Evolutionary conservation across 805 yeast genomes (phyloP), one percentile per base, ranked within the genome.

Genomic region (Metschnikowia continentalis): DNA sequence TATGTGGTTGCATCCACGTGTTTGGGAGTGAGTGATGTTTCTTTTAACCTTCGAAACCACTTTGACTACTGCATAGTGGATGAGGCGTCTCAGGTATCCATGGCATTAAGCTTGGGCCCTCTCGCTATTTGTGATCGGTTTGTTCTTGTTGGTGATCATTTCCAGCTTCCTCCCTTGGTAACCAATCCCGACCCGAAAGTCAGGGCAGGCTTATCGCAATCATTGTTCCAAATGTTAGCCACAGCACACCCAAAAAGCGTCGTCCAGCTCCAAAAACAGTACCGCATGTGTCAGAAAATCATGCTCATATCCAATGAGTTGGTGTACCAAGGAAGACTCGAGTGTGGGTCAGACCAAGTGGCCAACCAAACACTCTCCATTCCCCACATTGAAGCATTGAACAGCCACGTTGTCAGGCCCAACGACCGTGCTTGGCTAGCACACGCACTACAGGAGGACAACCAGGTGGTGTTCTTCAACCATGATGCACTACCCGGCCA

Each of bases 1-100:
- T 80, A 79, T 15, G 84, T 94, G 2, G 94, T 94, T 1, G 99
- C 97, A 0, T 79, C 90, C 1, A 94, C 99, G 0, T 88, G 96
- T 61, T 71, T 92, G 41, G 91, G 96, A 0, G 78, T 90, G 15
- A 76, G 70, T 35, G 89, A 85, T 61, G 74, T 83, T 62, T 66
- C 83, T 2, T 84, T 90, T 59, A 72, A 65, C 19, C 67, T 75
- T 48, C 69, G 78, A 60, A 73, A 60, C 33, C 75, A 71, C 14
- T 94, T 94, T 67, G 99, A 94, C 61, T 92, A 88, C 63, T 95
- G 97, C 63, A 90, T 94, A 39, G 79, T 94, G 41, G 99, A 94
- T 66, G 99, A 94, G 66, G 98, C 98, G 0, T 90, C 97, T 1
- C 99, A 94, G 62, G 88, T 92, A 0, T 86, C 97, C 0, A 76